These are phyloP conservation scores for Apiotrichum porosum DNA, from an alignment of 1,284 basidiomycete species.

Conservation along the genomic window DNA sequence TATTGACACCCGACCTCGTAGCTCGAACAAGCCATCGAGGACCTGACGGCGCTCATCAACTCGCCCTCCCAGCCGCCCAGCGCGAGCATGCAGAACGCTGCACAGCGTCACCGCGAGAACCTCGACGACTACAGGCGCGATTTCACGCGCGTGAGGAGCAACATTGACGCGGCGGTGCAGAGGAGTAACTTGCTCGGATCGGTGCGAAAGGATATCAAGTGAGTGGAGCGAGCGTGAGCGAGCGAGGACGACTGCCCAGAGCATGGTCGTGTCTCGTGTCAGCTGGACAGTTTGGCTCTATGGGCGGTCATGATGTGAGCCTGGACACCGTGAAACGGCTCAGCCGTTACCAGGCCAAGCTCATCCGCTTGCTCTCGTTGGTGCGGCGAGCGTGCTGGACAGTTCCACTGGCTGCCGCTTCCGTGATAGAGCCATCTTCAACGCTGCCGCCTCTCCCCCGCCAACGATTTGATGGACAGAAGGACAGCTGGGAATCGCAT, in stretches of 20 bases:
- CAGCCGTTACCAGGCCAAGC: too few species aligned
- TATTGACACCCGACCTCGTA: conserved; percentile 50
- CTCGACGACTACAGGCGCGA: conserved; percentile 83
- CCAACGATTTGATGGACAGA: too few species aligned
- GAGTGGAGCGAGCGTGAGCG: conserved; percentile 46
- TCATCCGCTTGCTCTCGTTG: too few species aligned
- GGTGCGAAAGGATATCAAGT: conserved; percentile 96
- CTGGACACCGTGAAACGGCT: too few species aligned
- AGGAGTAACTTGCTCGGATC: conserved; percentile 80
- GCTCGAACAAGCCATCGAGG: conserved; percentile 78
- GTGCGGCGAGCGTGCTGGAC: too few species aligned
- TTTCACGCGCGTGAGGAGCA: conserved; percentile 71
- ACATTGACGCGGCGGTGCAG: conserved; percentile 77
- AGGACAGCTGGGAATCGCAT: too few species aligned
- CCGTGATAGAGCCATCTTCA: too few species aligned
- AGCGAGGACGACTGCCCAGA: background rate
- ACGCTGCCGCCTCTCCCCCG: too few species aligned
- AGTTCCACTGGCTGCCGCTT: too few species aligned
- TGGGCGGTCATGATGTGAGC: too few species aligned
- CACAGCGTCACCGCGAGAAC: conserved; percentile 85
- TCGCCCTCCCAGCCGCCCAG: conserved; percentile 71
- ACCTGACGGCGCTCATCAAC: conserved; percentile 62
- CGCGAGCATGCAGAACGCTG: conserved; percentile 77
- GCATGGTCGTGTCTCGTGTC: too few species aligned
- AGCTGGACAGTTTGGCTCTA: too few species aligned